These are phyloP conservation scores for Fusarium miscanthi DNA, from an alignment of 2,329 filamentous ascomycete species.

Conservation along the genomic window DNA sequence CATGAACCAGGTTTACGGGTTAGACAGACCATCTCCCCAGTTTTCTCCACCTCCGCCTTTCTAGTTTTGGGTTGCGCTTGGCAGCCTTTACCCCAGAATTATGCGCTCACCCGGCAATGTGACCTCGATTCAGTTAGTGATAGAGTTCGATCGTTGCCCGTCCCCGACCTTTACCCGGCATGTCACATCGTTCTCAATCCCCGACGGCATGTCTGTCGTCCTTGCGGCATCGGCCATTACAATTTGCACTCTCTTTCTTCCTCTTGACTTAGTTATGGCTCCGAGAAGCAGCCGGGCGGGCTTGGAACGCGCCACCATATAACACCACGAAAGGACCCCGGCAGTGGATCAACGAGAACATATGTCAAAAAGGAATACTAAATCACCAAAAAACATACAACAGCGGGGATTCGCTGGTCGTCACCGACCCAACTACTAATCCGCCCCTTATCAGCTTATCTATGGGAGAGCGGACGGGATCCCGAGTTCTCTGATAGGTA, in stretches of 20 bases:
- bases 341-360: rapidly evolving
- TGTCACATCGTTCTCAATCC: background rate
- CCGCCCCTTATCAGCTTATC: background rate
- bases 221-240: background rate
- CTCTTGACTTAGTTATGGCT: rapidly evolving
- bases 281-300: background rate
- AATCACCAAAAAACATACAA: background rate
- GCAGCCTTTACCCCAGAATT: slow-evolving; percentile 8
- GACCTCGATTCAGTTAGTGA: background rate
- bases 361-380: background rate
- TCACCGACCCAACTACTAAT: slow-evolving; percentile 1
- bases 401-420: background rate
- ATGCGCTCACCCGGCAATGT: background rate
- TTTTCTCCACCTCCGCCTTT: slow-evolving; percentile 16
- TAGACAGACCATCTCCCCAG: slow-evolving; percentile 4
- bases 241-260: background rate
- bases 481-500: background rate
- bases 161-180: background rate
- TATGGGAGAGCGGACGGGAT: background rate
- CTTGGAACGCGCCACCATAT: rapidly evolving
- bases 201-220: background rate
- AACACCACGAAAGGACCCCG: background rate
- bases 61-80: background rate
- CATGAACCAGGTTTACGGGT: background rate
- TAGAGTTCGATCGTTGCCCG: background rate